phyloP scores from a whole-genome alignment of 345 rosid species.

The Bruguiera parviflora region DNA sequence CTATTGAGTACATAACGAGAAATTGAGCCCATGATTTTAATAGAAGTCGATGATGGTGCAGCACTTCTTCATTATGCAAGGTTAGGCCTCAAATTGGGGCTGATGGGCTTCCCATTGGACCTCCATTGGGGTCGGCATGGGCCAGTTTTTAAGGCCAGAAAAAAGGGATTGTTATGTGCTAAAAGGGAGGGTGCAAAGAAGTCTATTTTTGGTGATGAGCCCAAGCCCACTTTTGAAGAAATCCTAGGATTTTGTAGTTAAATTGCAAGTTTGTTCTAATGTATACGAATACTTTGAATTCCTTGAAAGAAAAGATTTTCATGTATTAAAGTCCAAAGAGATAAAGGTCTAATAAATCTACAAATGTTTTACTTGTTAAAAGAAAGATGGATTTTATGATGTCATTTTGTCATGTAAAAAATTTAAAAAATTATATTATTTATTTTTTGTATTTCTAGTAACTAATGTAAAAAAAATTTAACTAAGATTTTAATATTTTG shows the following conservation, averaged over 20 bases:
- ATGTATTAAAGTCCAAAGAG: too few relatives aligned
- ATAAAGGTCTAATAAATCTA: too few relatives aligned
- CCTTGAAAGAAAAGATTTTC: too few relatives aligned
- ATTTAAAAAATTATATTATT: too few relatives aligned
- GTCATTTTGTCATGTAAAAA: too few relatives aligned
- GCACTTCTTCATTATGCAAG: conserved; percentile 76
- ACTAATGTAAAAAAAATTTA: too few relatives aligned
- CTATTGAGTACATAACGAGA: conserved; percentile 49
- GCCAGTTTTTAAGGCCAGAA: conserved; percentile 66
- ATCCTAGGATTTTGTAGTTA: conserved; percentile 63
- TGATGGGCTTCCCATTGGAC: conserved; percentile 73
- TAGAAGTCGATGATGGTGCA: conserved; percentile 79
- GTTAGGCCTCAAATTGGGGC: conserved; percentile 76
- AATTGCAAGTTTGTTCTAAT: conserved; percentile 68
- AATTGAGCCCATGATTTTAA: conserved; percentile 40
- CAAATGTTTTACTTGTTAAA: too few relatives aligned
- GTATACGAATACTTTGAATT: background rate
- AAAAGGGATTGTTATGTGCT: conserved; percentile 70
- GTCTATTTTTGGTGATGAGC: conserved; percentile 64
- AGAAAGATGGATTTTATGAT: too few relatives aligned
- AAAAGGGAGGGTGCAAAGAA: conserved; percentile 70
- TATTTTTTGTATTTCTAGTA: too few relatives aligned
- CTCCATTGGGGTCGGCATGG: conserved; percentile 80
- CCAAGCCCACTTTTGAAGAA: conserved; percentile 48
- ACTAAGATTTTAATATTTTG: too few relatives aligned